Base-by-base conservation (phyloP, 176 grass and related monocot species). In the Oryza rufipogon region DNA sequence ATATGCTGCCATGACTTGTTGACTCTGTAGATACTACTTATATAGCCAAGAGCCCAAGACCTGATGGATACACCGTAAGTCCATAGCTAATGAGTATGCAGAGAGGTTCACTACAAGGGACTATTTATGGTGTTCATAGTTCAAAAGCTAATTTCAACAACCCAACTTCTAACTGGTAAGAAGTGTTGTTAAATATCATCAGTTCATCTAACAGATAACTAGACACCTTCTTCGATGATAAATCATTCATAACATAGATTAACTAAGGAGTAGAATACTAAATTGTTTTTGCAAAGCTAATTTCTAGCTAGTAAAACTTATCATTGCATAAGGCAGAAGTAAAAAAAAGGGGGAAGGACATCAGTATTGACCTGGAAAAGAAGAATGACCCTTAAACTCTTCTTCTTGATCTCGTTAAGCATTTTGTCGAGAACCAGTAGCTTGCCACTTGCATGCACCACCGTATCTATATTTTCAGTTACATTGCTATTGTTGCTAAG, bases 381-480 rank as follows among this genome's bases (percentile, higher is more conserved):
- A 91, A 98, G 70, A 81, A 98, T 26, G 38, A 87, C 92, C 74
- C 91, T 86, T 48, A 90, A 66, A 13, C 85, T 80, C 68, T 70
- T 90, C 16, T 86, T 87, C 61, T 47, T 79, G 60, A 93, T 87
- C 71, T 78, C 89, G 84, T 91, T 74, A 48, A 98, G 85, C 84
- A 95, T 92, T 88, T 93, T 98, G 42, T 91, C 89, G 76, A 98
- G 87, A 33, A 98, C 77, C 75, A 88, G 83, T 69, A 98, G 64
- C 51, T 98, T 98, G 42, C 95, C 92, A 41, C 92, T 93, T 66
- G 83, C 82, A 79, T 71, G 79, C 52, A 90, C 81, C 64, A 77
- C 86, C 68, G 51, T 73, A 90, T 94, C 81, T 20, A 67, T 64
- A 64, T 83, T 83, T 45, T 95, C 87, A 73, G 54, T 66, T 30